phyloP scores from a whole-genome alignment of 805 yeast species.

The Scheffersomyces ergatensis region DNA sequence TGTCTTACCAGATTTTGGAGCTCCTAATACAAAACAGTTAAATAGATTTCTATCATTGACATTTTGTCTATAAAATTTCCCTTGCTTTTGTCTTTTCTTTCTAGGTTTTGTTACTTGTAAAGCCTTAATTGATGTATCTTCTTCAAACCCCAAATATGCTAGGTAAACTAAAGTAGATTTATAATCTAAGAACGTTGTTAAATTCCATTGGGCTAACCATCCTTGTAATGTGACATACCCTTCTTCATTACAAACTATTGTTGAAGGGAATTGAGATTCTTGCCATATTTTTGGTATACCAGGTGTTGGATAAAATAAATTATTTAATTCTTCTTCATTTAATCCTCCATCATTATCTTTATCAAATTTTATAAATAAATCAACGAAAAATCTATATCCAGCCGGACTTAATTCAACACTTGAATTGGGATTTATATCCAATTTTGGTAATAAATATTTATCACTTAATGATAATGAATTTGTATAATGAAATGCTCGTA shows the following conservation, averaged over 20 bases:
- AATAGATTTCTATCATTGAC: constrained; percentile 86
- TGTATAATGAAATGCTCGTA: constrained; percentile 85
- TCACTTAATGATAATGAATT: constrained; percentile 86
- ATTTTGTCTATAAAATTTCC: constrained; percentile 58
- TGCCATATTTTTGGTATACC: constrained; percentile 89
- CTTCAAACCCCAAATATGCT: constrained; percentile 87
- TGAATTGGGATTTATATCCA: constrained; percentile 70
- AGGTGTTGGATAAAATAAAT: constrained; percentile 84
- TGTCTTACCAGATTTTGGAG: constrained; percentile 82
- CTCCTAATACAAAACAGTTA: constrained; percentile 85
- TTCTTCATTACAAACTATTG: constrained; percentile 86
- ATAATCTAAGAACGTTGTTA: constrained; percentile 87
- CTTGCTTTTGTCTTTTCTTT: constrained; percentile 65
- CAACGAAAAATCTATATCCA: constrained; percentile 91
- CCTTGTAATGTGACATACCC: constrained; percentile 94
- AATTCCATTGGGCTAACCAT: constrained; percentile 98
- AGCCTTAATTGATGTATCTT: constrained; percentile 28
- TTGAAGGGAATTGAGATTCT: constrained; percentile 78
- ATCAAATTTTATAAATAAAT: constrained; percentile 82
- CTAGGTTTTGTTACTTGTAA: constrained; percentile 82
- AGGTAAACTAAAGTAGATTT: constrained; percentile 82
- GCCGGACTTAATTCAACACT: constrained; percentile 90
- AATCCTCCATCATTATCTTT: constrained; percentile 97
- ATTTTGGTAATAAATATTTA: constrained; percentile 69
- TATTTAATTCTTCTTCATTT: constrained; percentile 64